These are phyloP conservation scores for Sicyos baderoa DNA, from an alignment of 306 rosid genomes.

Conservation along the genomic window DNA sequence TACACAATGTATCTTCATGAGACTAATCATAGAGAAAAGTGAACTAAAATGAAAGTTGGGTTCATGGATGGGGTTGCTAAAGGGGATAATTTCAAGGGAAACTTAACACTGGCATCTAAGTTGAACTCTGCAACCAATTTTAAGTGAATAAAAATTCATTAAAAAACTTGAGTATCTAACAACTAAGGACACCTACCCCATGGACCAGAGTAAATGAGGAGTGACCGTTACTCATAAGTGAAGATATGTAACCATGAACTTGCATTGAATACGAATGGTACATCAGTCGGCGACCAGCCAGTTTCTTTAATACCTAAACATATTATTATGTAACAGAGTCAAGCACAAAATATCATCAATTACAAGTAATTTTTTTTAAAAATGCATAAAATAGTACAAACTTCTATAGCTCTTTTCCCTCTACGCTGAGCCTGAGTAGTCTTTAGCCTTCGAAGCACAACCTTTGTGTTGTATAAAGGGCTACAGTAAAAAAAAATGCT, in stretches of 20 bases:
- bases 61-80: too few relatives aligned
- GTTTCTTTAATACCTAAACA: constrained; percentile 73
- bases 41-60: too few relatives aligned
- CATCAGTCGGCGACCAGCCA: constrained; percentile 64
- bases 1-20: neutral
- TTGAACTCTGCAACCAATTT: too few relatives aligned
- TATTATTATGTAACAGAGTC: neutral
- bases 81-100: too few relatives aligned
- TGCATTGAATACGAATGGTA: constrained; percentile 96
- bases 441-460: constrained; percentile 75
- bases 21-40: neutral
- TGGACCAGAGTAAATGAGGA: constrained; percentile 79
- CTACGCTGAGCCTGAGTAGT: constrained; percentile 85
- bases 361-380: neutral
- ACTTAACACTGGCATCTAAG: too few relatives aligned
- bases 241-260: constrained; percentile 82
- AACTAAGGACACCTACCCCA: constrained; percentile 52
- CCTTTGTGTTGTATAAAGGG: constrained; percentile 62
- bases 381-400: constrained; percentile 23
- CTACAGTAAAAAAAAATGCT: constrained; percentile 42
- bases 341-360: constrained; percentile 11
- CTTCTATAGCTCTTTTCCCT: constrained; percentile 94
- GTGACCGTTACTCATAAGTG: constrained; percentile 44
- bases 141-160: too few relatives aligned
- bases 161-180: neutral